phyloP scores from a whole-genome alignment of 257 asterid genomes.

The Nyctanthes arbortristis region DNA sequence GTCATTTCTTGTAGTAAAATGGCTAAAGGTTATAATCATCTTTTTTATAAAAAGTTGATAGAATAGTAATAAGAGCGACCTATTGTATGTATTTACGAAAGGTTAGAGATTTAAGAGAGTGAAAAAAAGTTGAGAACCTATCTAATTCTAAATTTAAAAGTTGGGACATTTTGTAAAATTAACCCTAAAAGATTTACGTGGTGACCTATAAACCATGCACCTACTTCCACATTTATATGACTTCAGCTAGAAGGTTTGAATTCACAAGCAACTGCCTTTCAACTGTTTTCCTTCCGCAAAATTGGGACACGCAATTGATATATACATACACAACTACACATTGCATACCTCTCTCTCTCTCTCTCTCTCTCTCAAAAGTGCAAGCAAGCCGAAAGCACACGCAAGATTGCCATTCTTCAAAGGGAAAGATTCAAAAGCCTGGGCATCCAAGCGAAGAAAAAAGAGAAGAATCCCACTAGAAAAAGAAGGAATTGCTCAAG shows the following conservation, averaged over 20 bases:
- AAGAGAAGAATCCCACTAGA: background rate
- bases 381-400: background rate
- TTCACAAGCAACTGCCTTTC: background rate
- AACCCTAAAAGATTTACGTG: background rate
- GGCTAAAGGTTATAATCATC: no score
- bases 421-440: slow-evolving; percentile 7
- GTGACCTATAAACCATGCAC: background rate
- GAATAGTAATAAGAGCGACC: no score
- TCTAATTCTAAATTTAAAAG: no score
- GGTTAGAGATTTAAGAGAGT: no score
- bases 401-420: slow-evolving; percentile 7
- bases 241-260: background rate
- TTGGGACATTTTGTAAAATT: no score
- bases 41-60: no score
- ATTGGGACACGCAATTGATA: background rate
- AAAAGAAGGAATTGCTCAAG: background rate
- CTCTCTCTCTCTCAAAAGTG: background rate
- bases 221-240: background rate
- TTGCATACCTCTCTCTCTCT: background rate
- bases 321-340: no score
- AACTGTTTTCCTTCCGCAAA: background rate
- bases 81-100: no score
- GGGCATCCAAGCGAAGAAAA: slow-evolving; percentile 19
- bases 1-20: no score
- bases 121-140: no score